phyloP scores from a whole-genome alignment of 129 eudicot species.

The Lactuca sativa region DNA sequence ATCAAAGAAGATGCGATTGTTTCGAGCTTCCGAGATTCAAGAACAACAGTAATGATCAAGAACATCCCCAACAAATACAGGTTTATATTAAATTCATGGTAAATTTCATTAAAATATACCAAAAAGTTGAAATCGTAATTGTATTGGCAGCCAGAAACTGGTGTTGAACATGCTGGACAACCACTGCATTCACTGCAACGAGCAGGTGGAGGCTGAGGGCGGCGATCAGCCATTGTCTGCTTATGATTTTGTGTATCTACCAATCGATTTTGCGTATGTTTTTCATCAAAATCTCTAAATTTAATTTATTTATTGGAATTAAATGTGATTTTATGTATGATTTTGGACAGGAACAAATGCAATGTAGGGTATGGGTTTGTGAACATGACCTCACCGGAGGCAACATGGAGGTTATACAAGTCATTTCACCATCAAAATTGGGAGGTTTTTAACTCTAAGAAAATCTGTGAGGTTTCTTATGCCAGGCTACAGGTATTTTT shows the following conservation, averaged over 20 bases:
- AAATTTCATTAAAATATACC: neutral
- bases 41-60: slow-evolving; percentile 95
- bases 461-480: slow-evolving; percentile 87
- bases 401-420: slow-evolving; percentile 71
- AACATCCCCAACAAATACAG: slow-evolving; percentile 99
- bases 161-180: slow-evolving; percentile 95
- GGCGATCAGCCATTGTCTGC: slow-evolving; percentile 67
- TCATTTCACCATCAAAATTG: slow-evolving; percentile 81
- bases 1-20: slow-evolving; percentile 61
- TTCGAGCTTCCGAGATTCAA: slow-evolving; percentile 54
- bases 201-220: slow-evolving; percentile 56
- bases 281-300: neutral
- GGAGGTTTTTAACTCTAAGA: slow-evolving; percentile 96
- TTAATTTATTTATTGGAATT: neutral
- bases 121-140: neutral
- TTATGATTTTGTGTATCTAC: slow-evolving; percentile 88
- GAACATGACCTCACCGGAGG: slow-evolving; percentile 90
- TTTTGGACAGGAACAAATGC: slow-evolving; percentile 71
- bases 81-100: slow-evolving; percentile 15
- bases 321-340: neutral
- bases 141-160: slow-evolving; percentile 64
- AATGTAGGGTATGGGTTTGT: slow-evolving; percentile 97
- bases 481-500: slow-evolving; percentile 77
- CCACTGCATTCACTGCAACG: slow-evolving; percentile 89
- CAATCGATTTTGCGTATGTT: slow-evolving; percentile 84